A percentile compares a stretch with the other conserved stretches of the same genome.
phyloP scores from a whole-genome alignment of 1,284 basidiomycete species.

The Sporisorium iseilematis-ciliati region DNA sequence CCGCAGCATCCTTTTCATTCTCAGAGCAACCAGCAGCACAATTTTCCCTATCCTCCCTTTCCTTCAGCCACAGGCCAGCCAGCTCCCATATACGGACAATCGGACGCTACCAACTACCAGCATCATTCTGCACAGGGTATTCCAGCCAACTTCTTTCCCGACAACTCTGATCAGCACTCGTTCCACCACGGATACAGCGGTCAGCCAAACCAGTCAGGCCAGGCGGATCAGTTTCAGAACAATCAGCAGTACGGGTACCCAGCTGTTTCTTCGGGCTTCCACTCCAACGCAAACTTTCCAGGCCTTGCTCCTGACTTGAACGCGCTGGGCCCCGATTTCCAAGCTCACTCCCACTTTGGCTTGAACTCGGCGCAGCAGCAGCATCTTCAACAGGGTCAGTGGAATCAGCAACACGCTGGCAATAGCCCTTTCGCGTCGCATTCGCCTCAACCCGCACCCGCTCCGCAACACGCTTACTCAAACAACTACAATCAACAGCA shows the following conservation, averaged over 20 bases:
- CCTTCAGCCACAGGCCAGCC: conserved; percentile 6
- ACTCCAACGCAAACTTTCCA: background rate
- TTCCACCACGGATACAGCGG: background rate
- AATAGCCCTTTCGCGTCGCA: conserved; percentile 1
- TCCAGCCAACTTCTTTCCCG: background rate
- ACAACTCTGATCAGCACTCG: background rate
- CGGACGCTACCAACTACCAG: conserved; percentile 2
- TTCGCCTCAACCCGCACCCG: conserved; percentile 16
- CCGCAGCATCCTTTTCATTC: conserved; percentile 24
- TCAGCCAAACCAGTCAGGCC: conserved; percentile 5
- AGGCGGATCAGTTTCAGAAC: background rate
- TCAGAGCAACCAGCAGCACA: conserved; percentile 20
- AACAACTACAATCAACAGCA: conserved; percentile 8
- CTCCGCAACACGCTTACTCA: conserved; percentile 4
- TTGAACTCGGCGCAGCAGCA: conserved; percentile 1
- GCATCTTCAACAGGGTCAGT: conserved; percentile 17
- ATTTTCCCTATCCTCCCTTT: conserved; percentile 6
- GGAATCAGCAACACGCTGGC: conserved; percentile 10
- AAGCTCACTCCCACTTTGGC: background rate
- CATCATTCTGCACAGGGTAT: background rate
- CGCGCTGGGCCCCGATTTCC: background rate
- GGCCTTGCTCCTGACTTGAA: conserved; percentile 11
- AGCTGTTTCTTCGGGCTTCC: conserved; percentile 3
- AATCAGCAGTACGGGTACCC: conserved; percentile 18
- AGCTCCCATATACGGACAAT: background rate